These are phyloP conservation scores for Stenocarpella maydis DNA, from an alignment of 2,329 filamentous ascomycete species.

Conservation along the genomic window DNA sequence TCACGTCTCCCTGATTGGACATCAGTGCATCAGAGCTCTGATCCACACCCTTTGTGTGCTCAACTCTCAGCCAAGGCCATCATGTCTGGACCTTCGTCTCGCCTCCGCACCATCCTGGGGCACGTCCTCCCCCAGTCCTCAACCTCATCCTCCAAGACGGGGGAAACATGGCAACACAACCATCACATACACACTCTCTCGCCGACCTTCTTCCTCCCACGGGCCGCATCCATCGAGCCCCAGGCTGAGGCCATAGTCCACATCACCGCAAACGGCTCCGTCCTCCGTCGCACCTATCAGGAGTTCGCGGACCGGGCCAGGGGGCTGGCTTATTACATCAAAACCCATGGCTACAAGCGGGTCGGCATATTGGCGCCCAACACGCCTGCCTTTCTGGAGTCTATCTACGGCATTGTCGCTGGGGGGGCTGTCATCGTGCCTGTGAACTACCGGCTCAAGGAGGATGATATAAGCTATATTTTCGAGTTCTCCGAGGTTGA, in stretches of 20 bases:
- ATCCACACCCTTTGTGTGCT: too few relatives aligned
- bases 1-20: background rate
- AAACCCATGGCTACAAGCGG: conserved; percentile 74
- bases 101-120: conserved; percentile 65
- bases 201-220: conserved; percentile 85
- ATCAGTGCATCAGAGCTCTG: background rate
- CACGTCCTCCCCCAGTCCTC: conserved; percentile 48
- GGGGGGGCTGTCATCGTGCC: conserved; percentile 81
- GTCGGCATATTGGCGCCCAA: conserved; percentile 91
- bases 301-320: conserved; percentile 86
- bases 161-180: conserved; percentile 51
- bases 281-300: conserved; percentile 78
- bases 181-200: conserved; percentile 80
- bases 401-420: conserved; percentile 85
- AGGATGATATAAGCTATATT: conserved; percentile 89
- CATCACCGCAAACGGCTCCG: conserved; percentile 77
- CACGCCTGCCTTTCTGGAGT: conserved; percentile 92
- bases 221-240: conserved; percentile 88
- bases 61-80: background rate
- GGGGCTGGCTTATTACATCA: conserved; percentile 87
- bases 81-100: conserved; percentile 72
- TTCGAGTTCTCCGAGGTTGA: conserved; percentile 89
- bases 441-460: conserved; percentile 72
- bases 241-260: conserved; percentile 87
- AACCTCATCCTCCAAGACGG: conserved; percentile 28